These are phyloP conservation scores for Pharus latifolius DNA, from an alignment of 176 grass and related monocot genomes.

Conservation along the genomic window DNA sequence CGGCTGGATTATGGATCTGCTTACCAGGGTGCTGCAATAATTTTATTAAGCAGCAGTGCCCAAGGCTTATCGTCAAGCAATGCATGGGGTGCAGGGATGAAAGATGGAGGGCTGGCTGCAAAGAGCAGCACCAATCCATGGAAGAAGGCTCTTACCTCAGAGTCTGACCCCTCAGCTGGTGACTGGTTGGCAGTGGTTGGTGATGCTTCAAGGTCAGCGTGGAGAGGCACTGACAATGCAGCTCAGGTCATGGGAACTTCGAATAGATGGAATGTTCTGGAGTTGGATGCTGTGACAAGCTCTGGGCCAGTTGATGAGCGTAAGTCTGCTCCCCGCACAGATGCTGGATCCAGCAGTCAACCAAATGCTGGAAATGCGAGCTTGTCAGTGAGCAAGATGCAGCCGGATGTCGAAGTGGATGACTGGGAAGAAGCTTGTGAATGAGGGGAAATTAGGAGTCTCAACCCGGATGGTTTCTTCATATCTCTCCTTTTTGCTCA, in stretches of 20 bases:
- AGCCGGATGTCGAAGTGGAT: constrained; percentile 49
- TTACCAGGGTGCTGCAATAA: constrained; percentile 66
- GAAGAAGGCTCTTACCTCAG: constrained; percentile 43
- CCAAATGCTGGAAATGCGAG: neutral
- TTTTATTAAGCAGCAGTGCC: constrained; percentile 23
- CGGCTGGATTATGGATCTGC: constrained; percentile 80
- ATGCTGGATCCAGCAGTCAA: neutral
- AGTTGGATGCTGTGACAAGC: constrained; percentile 28
- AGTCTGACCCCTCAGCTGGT: constrained; percentile 42
- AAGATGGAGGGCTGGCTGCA: constrained; percentile 31
- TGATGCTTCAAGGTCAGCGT: constrained; percentile 30
- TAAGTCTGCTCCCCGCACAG: neutral
- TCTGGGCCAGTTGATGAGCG: neutral
- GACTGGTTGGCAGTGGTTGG: constrained; percentile 29
- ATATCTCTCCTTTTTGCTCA: neutral
- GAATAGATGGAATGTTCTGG: constrained; percentile 72
- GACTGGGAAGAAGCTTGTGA: constrained; percentile 87
- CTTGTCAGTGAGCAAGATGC: constrained; percentile 16
- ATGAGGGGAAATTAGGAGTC: constrained; percentile 10
- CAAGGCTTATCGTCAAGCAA: constrained; percentile 17
- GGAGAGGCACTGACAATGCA: constrained; percentile 6
- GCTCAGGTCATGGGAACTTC: constrained; percentile 19
- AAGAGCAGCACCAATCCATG: constrained; percentile 53
- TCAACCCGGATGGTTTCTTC: neutral
- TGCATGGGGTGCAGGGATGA: constrained; percentile 31